A percentile compares a stretch with the other conserved stretches of the same genome.
phyloP scores from a whole-genome alignment of 2,329 filamentous ascomycete genomes.

The Colletotrichum somersetense region DNA sequence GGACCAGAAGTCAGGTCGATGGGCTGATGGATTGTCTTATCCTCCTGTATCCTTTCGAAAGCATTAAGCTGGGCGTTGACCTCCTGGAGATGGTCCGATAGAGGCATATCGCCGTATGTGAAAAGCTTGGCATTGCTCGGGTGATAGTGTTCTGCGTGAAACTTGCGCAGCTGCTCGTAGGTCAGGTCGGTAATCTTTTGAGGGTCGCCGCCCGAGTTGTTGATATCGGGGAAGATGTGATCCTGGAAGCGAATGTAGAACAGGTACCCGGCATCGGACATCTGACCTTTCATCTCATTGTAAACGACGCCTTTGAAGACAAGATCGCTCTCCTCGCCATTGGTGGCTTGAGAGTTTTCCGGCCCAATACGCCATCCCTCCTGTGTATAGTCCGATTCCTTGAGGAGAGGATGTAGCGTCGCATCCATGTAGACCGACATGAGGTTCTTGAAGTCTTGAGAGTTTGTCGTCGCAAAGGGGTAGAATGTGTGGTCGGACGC shows the following conservation, averaged over 20 bases:
- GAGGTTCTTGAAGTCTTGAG: constrained; percentile 94
- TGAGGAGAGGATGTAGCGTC: constrained; percentile 89
- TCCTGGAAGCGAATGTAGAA: constrained; percentile 97
- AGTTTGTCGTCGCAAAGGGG: constrained; percentile 96
- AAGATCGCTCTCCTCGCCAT: constrained; percentile 72
- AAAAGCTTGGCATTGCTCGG: constrained; percentile 97
- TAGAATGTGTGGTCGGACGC: constrained; percentile 97
- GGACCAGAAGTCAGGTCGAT: constrained; percentile 78
- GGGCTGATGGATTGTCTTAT: constrained; percentile 81
- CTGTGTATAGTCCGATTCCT: constrained; percentile 92
- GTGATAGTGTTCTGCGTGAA: constrained; percentile 94
- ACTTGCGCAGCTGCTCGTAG: constrained; percentile 87
- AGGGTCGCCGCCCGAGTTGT: constrained; percentile 97
- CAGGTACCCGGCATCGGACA: constrained; percentile 96
- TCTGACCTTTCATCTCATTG: constrained; percentile 99
- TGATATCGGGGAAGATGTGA: constrained; percentile 91
- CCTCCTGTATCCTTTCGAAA: constrained; percentile 78
- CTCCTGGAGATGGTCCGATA: constrained; percentile 83
- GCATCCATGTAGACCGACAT: constrained; percentile 97
- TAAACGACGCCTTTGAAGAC: constrained; percentile 99
- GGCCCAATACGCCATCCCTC: constrained; percentile 98
- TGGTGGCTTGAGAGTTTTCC: constrained; percentile 79
- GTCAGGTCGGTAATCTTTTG: constrained; percentile 96
- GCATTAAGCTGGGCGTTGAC: constrained; percentile 79
- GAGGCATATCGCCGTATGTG: constrained; percentile 93